phyloP scores from a whole-genome alignment of 1,284 basidiomycete species.

The Leccinum pachyderme region DNA sequence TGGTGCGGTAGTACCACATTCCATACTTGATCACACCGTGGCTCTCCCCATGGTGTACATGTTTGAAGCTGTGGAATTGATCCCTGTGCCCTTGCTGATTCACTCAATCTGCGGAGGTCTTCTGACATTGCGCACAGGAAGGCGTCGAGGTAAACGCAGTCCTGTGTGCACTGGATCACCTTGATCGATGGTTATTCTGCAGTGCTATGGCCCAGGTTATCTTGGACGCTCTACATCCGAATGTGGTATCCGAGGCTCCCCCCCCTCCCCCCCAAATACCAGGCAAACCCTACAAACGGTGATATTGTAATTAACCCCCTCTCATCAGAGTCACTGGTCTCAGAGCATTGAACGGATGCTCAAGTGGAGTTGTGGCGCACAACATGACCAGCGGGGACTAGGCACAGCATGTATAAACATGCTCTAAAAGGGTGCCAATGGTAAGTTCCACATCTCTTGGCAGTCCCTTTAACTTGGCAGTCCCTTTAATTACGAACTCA shows the following conservation, averaged over 20 bases:
- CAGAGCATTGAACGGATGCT: not conserved
- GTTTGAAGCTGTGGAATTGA: not conserved
- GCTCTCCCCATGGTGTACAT: not conserved
- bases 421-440: not conserved
- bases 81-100: not conserved
- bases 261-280: not conserved
- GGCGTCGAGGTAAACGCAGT: conserved; percentile 11
- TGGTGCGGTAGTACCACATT: not conserved
- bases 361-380: conserved; percentile 1
- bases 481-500: not conserved
- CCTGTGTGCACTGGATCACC: not conserved
- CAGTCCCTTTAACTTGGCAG: conserved; percentile 9
- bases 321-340: not conserved
- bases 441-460: conserved; percentile 10
- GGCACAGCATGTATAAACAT: conserved; percentile 7
- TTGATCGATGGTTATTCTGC: not conserved
- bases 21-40: not conserved
- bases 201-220: not conserved
- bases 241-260: not conserved
- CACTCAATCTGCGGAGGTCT: not conserved
- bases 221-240: not conserved
- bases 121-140: not conserved
- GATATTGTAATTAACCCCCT: not conserved
- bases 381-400: not conserved
- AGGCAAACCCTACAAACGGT: not conserved